These are phyloP conservation scores for Penicillium sp. DNA, from an alignment of 2,329 filamentous ascomycete genomes.

Conservation along the genomic window DNA sequence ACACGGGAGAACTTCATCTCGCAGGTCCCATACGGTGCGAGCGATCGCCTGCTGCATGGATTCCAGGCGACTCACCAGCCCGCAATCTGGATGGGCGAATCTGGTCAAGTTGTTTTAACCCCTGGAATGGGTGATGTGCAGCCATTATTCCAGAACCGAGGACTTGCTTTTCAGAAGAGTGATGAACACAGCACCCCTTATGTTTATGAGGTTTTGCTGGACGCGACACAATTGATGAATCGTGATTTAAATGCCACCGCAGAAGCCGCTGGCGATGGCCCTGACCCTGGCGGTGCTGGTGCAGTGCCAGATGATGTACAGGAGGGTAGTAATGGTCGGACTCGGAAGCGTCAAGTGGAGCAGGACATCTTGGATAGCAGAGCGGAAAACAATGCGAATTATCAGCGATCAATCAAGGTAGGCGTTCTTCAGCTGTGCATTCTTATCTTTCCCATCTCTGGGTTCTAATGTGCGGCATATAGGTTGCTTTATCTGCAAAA, in stretches of 20 bases:
- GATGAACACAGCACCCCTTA: slow-evolving; percentile 52
- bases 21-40: slow-evolving; percentile 53
- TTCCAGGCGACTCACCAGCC: slow-evolving; percentile 58
- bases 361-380: not conserved
- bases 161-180: slow-evolving; percentile 47
- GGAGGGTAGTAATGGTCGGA: slow-evolving; percentile 49
- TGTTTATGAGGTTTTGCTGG: slow-evolving; percentile 51
- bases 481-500: slow-evolving; percentile 47
- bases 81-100: slow-evolving; percentile 59
- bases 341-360: slow-evolving; percentile 28
- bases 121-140: slow-evolving; percentile 42
- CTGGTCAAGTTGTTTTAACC: slow-evolving; percentile 50
- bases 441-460: not conserved
- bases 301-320: slow-evolving; percentile 40
- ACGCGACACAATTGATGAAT: slow-evolving; percentile 40
- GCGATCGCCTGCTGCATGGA: slow-evolving; percentile 51
- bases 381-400: not conserved
- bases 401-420: slow-evolving; percentile 19
- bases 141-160: slow-evolving; percentile 48
- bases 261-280: slow-evolving; percentile 33
- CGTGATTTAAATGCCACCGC: slow-evolving; percentile 44
- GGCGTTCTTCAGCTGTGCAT: too few relatives aligned
- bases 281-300: slow-evolving; percentile 48
- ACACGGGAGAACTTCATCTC: slow-evolving; percentile 56
- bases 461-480: slow-evolving; percentile 1